Conservation (phyloP, 805 yeast species). For the Clavispora vitiphila region DNA sequence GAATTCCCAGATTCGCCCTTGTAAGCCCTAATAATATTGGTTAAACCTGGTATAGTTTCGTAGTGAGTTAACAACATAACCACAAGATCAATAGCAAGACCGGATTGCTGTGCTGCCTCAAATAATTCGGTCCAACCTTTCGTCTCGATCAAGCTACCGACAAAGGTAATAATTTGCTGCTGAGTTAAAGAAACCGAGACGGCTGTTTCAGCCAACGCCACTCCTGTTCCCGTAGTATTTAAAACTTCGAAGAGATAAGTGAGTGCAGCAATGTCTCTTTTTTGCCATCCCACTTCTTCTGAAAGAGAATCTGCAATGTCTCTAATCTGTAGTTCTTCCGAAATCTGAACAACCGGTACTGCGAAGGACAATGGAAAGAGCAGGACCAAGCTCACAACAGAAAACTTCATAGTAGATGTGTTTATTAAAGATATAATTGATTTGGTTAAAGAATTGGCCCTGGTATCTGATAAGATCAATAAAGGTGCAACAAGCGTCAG, state of each 20-base stretch:
- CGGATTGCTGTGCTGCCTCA: slow-evolving; percentile 21
- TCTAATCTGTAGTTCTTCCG: slow-evolving; percentile 2
- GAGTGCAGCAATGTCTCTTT: slow-evolving; percentile 16
- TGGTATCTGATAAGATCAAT: no score
- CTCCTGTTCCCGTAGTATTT: slow-evolving; percentile 20
- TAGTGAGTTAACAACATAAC: slow-evolving; percentile 17
- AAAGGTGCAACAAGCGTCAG: no score
- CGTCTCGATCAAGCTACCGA: slow-evolving; percentile 19
- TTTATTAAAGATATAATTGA: no score
- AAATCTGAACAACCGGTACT: slow-evolving; percentile 2
- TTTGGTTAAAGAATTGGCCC: no score
- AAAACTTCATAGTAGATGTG: slow-evolving; percentile 5
- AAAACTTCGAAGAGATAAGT: slow-evolving; percentile 19
- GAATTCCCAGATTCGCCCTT: slow-evolving; percentile 3
- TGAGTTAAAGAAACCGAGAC: slow-evolving; percentile 22
- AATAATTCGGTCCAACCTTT: slow-evolving; percentile 20
- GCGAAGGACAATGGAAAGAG: slow-evolving; percentile 5
- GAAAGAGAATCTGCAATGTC: neutral
- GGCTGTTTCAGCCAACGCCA: slow-evolving; percentile 17
- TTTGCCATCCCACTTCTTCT: no score
- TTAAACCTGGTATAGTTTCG: slow-evolving; percentile 15
- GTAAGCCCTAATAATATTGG: slow-evolving; percentile 10
- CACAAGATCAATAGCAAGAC: slow-evolving; percentile 23
- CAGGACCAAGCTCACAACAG: slow-evolving; percentile 3
- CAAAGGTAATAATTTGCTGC: slow-evolving; percentile 19